Evolutionary conservation across 306 rosid species (phyloP), one percentile per base, ranked within the genome.

Genomic region (Corylus avellana): DNA sequence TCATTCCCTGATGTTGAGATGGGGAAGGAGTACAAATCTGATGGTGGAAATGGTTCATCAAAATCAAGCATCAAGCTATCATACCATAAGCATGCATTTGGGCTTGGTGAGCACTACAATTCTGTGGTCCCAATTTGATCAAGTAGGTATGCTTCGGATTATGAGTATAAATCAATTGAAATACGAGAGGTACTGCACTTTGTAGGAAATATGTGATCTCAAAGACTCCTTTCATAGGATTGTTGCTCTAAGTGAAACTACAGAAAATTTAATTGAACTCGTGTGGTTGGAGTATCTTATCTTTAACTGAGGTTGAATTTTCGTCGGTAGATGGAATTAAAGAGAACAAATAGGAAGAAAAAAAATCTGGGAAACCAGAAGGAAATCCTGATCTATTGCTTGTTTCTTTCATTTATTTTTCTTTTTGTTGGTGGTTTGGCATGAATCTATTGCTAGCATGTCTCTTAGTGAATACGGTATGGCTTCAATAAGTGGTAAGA

Each of bases 1-100:
- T 96, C 96, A 79, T 96, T 93, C 86, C 98, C 98, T 1, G 98
- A 96, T 63, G 98, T 95, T 81, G 99, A 93, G 89, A 96, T 93
- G 94, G 98, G 98, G 72, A 96, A 91, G 83, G 98, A 93, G 85
- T 96, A 91, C 86, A 90, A 87, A 84, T 72, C 90, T 25, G 80
- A 70, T 2, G 79, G 59, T 37, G 86, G 32, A 29, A 72, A 70
- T 17, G 86, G 49, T 82, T 69, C 85, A 42, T 66, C 81, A 9
- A 79, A 77, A 80, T 90, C 87, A 3, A 86, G 92, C 67, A 82
- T 96, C 39, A 82, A 87, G 93, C 84, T 96, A 70, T 96, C 99
- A 27, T 96, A 90, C 85, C 99, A 96, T 77, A 93, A 53, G 92
- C 98, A 93, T 76, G 98, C 97, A 50, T 93, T 90, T 81, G 98